These are phyloP conservation scores for Harrya chromipes DNA, from an alignment of 768 basidiomycete genomes.

Conservation along the genomic window DNA sequence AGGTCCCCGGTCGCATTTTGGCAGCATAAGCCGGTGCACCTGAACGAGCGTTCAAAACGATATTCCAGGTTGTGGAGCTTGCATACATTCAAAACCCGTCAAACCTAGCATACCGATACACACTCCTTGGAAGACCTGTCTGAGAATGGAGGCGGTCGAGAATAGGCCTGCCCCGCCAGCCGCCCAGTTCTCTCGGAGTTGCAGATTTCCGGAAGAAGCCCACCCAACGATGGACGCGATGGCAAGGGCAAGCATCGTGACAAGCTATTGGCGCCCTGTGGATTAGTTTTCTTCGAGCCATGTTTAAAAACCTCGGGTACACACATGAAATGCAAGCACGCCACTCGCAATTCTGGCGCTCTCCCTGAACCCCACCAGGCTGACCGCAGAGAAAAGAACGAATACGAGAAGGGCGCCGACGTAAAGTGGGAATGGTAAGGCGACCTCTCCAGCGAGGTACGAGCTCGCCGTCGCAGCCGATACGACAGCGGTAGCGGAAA, in stretches of 20 bases:
- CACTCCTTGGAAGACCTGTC: slow-evolving; percentile 60
- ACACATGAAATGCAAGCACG: slow-evolving; percentile 59
- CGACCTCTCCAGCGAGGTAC: slow-evolving; percentile 64
- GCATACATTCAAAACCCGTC: slow-evolving; percentile 65
- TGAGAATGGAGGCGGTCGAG: slow-evolving; percentile 34
- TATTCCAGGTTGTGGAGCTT: neutral
- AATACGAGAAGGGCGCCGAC: slow-evolving; percentile 54
- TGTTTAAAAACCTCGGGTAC: slow-evolving; percentile 11
- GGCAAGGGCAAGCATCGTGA: slow-evolving; percentile 55
- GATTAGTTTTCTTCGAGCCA: neutral
- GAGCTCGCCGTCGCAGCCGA: slow-evolving; percentile 70
- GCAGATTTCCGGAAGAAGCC: slow-evolving; percentile 45
- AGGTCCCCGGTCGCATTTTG: slow-evolving; percentile 52
- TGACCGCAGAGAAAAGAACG: slow-evolving; percentile 48
- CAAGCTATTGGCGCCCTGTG: slow-evolving; percentile 34
- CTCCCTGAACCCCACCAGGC: slow-evolving; percentile 58
- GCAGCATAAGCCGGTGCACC: slow-evolving; percentile 66
- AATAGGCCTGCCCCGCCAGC: slow-evolving; percentile 28
- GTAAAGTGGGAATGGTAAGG: slow-evolving; percentile 53
- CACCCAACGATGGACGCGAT: slow-evolving; percentile 50
- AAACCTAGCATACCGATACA: slow-evolving; percentile 71
- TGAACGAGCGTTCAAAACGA: slow-evolving; percentile 11
- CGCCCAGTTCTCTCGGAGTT: slow-evolving; percentile 56
- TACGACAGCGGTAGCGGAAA: slow-evolving; percentile 63
- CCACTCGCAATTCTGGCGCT: slow-evolving; percentile 58